Evolutionary conservation across 2,329 filamentous ascomycete genomes (phyloP).

Genomic region (Cryphonectria japonica): DNA sequence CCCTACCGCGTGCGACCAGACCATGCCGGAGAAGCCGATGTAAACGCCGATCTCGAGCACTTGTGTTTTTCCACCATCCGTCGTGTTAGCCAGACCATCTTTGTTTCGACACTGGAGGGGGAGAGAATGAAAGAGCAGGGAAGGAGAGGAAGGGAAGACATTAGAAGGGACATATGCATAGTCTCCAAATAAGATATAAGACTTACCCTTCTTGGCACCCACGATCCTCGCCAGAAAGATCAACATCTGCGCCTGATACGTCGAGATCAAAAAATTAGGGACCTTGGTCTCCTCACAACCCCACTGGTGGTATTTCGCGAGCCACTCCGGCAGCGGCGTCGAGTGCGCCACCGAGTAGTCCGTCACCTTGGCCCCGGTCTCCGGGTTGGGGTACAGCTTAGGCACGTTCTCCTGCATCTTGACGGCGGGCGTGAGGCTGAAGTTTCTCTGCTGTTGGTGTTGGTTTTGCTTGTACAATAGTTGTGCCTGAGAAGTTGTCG

Average conservation of each 20-base stretch:
- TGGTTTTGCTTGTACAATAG: background rate
- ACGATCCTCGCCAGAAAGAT: conserved; percentile 46
- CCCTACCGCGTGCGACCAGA: conserved; percentile 53
- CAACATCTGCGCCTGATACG: conserved; percentile 34
- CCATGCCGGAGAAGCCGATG: conserved; percentile 52
- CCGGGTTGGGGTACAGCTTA: conserved; percentile 47
- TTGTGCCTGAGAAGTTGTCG: background rate
- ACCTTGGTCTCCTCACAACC: conserved; percentile 29
- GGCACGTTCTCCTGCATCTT: conserved; percentile 46
- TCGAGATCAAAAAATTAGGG: conserved; percentile 34
- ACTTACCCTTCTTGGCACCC: conserved; percentile 39
- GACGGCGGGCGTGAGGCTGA: background rate
- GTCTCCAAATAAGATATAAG: background rate
- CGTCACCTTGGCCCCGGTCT: conserved; percentile 46
- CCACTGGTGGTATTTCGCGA: conserved; percentile 47
- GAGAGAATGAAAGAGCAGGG: background rate
- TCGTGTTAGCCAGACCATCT: background rate
- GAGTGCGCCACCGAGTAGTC: conserved; percentile 48
- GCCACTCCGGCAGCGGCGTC: conserved; percentile 45
- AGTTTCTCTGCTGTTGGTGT: too few species aligned
- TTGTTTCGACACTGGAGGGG: too few species aligned
- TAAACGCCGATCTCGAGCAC: conserved; percentile 56
- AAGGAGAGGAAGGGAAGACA: background rate
- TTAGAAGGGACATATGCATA: background rate
- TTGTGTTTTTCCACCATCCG: background rate